These are phyloP conservation scores for Erysimum cheiri DNA, from an alignment of 441 rosid genomes.

Conservation along the genomic window DNA sequence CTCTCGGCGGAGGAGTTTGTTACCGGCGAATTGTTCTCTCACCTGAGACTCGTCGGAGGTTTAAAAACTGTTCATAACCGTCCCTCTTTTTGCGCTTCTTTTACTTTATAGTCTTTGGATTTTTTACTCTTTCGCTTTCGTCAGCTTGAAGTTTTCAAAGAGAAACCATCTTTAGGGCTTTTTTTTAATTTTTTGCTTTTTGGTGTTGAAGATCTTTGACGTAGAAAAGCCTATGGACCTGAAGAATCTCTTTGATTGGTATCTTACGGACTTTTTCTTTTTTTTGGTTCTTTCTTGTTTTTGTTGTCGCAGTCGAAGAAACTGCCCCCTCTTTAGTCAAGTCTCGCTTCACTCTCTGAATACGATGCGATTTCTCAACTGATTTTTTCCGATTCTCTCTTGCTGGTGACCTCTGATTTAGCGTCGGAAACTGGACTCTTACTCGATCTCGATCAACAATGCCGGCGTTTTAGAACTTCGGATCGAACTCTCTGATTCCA, in stretches of 20 bases:
- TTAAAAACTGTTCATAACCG: background rate
- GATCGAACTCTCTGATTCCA: slow-evolving; percentile 19
- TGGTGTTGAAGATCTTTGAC: slow-evolving; percentile 43
- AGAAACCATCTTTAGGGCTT: slow-evolving; percentile 32
- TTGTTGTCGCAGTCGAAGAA: slow-evolving; percentile 36
- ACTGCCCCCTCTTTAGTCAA: slow-evolving; percentile 35
- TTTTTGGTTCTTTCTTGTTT: slow-evolving; percentile 24
- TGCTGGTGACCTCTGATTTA: slow-evolving; percentile 1
- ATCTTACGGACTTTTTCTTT: slow-evolving; percentile 29
- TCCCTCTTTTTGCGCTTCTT: background rate
- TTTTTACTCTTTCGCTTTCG: slow-evolving; percentile 37
- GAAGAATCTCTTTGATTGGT: slow-evolving; percentile 43
- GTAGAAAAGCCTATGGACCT: slow-evolving; percentile 36
- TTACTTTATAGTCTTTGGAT: background rate
- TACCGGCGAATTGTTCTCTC: slow-evolving; percentile 23
- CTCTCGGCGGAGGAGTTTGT: slow-evolving; percentile 23
- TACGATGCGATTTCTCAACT: slow-evolving; percentile 16
- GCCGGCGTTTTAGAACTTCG: slow-evolving; percentile 15
- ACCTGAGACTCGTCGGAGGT: slow-evolving; percentile 22
- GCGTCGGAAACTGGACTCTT: slow-evolving; percentile 11
- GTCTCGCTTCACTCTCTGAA: background rate
- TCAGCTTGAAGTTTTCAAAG: slow-evolving; percentile 43
- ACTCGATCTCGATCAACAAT: slow-evolving; percentile 31
- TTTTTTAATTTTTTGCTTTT: background rate
- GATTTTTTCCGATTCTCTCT: slow-evolving; percentile 23